Percentiles rank a stretch among this genome's conserved stretches.
phyloP scores from a whole-genome alignment of 805 yeast species.

The Maudiozyma turicensis region DNA sequence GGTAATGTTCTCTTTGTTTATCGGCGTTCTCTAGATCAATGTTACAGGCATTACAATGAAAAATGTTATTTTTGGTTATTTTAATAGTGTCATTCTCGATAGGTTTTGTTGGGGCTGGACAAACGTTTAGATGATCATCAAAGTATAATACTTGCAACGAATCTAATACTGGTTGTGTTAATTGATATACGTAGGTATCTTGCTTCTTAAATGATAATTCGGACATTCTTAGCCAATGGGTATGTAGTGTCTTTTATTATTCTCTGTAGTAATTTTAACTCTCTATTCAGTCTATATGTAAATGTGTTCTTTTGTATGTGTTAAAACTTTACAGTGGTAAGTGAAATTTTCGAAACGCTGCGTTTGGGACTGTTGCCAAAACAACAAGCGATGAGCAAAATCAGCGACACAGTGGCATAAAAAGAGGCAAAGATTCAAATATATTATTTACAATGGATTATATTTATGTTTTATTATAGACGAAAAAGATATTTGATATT shows the following conservation, averaged over 20 bases:
- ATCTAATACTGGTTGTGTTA: conserved; percentile 32
- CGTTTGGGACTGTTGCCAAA: neutral
- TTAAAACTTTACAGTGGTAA: too few relatives aligned
- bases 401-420: too few relatives aligned
- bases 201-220: conserved; percentile 15
- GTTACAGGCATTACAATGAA: conserved; percentile 21
- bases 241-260: neutral
- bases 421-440: neutral
- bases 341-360: too few relatives aligned
- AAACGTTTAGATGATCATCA: conserved; percentile 40
- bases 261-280: too few relatives aligned
- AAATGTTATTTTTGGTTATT: conserved; percentile 4
- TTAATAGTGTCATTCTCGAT: conserved; percentile 1
- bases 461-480: neutral
- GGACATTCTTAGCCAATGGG: neutral
- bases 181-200: conserved; percentile 42
- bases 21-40: conserved; percentile 11
- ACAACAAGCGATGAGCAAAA: neutral
- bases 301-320: too few relatives aligned
- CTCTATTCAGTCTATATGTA: too few relatives aligned
- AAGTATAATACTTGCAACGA: conserved; percentile 47
- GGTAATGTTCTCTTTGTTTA: conserved; percentile 37
- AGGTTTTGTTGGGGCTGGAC: conserved; percentile 1
- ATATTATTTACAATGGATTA: neutral
- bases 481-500: neutral